Evolutionary conservation across 345 rosid genomes (phyloP).

Genomic region (Theobroma cacao): DNA sequence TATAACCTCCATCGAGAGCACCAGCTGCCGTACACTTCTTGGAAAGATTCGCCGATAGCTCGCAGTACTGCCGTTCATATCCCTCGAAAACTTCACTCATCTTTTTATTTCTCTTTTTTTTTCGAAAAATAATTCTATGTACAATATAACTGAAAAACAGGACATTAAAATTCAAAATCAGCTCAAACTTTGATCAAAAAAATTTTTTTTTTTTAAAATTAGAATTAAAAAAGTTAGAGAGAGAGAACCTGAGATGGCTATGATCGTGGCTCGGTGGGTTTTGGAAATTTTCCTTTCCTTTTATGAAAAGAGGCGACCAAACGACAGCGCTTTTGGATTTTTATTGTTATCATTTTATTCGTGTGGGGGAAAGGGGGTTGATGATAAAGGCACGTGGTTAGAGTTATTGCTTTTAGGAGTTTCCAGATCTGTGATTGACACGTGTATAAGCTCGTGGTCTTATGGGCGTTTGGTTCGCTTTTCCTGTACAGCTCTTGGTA

Average conservation of each 20-base stretch:
- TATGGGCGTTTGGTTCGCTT: background rate
- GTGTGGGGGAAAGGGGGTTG: background rate
- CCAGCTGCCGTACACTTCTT: constrained; percentile 49
- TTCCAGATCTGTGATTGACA: background rate
- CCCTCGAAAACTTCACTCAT: constrained; percentile 65
- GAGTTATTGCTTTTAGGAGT: background rate
- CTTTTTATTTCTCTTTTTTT: constrained; percentile 3
- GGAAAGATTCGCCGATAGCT: constrained; percentile 57
- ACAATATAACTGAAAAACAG: background rate
- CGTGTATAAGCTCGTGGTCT: background rate
- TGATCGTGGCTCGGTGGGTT: background rate
- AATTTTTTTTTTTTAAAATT: background rate
- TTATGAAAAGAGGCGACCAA: background rate
- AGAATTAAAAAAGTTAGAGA: background rate
- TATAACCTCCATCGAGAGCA: constrained; percentile 53
- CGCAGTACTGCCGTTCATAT: constrained; percentile 64
- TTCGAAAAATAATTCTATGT: background rate
- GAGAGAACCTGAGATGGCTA: background rate
- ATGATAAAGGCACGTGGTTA: background rate
- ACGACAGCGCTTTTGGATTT: background rate
- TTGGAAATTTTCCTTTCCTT: background rate
- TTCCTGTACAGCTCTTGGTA: background rate
- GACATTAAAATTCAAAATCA: background rate
- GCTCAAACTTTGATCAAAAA: background rate
- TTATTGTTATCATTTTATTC: background rate